phyloP scores from a whole-genome alignment of 345 rosid genomes.

The Acer campestre region DNA sequence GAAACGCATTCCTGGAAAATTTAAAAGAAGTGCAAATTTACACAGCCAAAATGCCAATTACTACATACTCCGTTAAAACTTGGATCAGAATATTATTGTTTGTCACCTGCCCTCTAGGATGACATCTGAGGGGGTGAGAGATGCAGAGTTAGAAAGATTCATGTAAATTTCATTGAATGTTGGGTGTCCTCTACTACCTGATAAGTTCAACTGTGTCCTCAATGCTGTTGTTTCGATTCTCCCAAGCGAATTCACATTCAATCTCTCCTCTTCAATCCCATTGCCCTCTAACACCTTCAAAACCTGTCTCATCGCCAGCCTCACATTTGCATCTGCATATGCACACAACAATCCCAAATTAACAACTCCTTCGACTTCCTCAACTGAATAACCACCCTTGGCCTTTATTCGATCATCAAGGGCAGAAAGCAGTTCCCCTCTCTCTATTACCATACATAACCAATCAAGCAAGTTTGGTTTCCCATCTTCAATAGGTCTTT shows the following conservation, averaged over 20 bases:
- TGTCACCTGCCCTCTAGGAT: slow-evolving; percentile 28
- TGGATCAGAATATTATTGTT: too few relatives aligned
- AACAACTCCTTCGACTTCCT: slow-evolving; percentile 40
- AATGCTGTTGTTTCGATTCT: slow-evolving; percentile 17
- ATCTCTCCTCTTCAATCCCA: slow-evolving; percentile 27
- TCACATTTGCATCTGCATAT: slow-evolving; percentile 37
- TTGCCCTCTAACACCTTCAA: slow-evolving; percentile 41
- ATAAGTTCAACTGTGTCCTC: slow-evolving; percentile 13
- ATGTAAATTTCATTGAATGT: slow-evolving; percentile 25
- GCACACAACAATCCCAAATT: slow-evolving; percentile 53
- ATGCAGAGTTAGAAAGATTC: slow-evolving; percentile 16
- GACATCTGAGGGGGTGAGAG: slow-evolving; percentile 22
- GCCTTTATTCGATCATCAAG: slow-evolving; percentile 35
- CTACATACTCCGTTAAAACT: too few relatives aligned
- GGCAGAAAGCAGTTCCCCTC: slow-evolving; percentile 27
- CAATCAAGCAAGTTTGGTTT: slow-evolving; percentile 43
- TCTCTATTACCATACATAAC: slow-evolving; percentile 38
- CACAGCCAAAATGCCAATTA: too few relatives aligned
- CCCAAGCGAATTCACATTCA: slow-evolving; percentile 13
- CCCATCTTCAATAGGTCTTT: slow-evolving; percentile 53
- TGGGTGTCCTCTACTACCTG: slow-evolving; percentile 17
- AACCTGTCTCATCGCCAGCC: slow-evolving; percentile 58
- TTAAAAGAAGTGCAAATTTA: too few relatives aligned
- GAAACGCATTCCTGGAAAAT: not conserved
- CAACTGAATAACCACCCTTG: slow-evolving; percentile 13